Conservation (phyloP, 257 asterid species). For the Cynanchum wilfordii region DNA sequence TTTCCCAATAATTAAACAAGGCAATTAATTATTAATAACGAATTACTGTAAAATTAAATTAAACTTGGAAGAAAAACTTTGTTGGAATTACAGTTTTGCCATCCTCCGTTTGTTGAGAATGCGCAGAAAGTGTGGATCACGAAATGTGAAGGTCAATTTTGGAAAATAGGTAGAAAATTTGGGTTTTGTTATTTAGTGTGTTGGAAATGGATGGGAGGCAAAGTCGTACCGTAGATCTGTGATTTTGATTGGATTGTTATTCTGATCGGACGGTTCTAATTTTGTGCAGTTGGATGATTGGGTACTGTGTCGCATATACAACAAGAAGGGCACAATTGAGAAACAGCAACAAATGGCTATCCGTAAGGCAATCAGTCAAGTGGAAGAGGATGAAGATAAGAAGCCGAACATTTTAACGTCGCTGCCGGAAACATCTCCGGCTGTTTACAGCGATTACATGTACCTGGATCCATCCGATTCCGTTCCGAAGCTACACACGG, state of each 20-base stretch:
- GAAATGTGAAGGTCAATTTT: not conserved
- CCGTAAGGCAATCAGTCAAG: constrained; percentile 22
- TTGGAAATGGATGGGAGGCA: too few species aligned
- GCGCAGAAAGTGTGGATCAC: not conserved
- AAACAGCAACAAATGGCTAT: constrained; percentile 28
- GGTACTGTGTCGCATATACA: constrained; percentile 93
- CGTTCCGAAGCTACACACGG: constrained; percentile 64
- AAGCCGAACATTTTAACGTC: constrained; percentile 49
- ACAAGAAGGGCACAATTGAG: constrained; percentile 70
- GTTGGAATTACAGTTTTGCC: not conserved
- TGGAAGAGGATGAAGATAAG: constrained; percentile 32
- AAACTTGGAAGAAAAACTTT: not conserved
- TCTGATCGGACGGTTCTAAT: constrained; percentile 7
- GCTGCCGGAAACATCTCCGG: constrained; percentile 29
- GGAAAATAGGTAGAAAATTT: not conserved
- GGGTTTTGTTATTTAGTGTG: too few species aligned
- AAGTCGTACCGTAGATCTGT: too few species aligned
- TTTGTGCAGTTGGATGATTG: constrained; percentile 77
- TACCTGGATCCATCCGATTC: constrained; percentile 67
- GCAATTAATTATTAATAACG: not conserved
- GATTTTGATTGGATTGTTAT: not conserved
- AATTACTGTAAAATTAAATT: not conserved
- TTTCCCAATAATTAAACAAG: not conserved
- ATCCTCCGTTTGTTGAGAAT: not conserved
- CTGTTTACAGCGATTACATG: constrained; percentile 46